phyloP scores from a whole-genome alignment of 148 eudicot species.

The Rhododendron ovatum region DNA sequence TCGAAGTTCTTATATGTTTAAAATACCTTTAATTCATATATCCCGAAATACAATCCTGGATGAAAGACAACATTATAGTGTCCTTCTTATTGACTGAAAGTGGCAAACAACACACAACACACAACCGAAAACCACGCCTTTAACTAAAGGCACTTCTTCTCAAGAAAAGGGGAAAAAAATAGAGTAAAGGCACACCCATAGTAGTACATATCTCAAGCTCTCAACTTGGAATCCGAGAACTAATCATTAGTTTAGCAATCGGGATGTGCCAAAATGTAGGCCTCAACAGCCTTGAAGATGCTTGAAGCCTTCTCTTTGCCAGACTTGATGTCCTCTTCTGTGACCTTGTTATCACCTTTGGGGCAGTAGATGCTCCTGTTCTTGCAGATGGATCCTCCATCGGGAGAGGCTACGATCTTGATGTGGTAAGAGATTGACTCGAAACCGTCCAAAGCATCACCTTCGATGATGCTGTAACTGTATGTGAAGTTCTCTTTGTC shows the following conservation, averaged over 20 bases:
- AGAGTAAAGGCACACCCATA: background rate
- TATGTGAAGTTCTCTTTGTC: background rate
- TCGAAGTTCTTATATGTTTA: too few species aligned
- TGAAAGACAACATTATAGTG: too few species aligned
- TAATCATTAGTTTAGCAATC: background rate
- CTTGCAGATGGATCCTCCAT: background rate
- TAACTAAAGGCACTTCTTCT: background rate
- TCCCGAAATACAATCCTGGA: too few species aligned
- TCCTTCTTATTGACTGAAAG: background rate
- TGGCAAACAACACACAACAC: background rate
- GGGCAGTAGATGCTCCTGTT: background rate
- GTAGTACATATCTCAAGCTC: background rate
- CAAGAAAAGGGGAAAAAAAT: background rate
- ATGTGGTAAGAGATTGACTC: background rate
- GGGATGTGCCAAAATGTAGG: background rate
- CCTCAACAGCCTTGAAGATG: constrained; percentile 1
- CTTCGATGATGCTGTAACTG: background rate
- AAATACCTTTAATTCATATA: too few species aligned
- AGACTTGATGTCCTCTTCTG: background rate
- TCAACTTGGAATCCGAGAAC: background rate
- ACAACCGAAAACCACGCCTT: background rate
- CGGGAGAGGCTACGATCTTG: background rate
- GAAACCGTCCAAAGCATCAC: background rate
- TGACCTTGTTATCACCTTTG: background rate
- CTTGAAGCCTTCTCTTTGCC: background rate